Percentiles rank a stretch among this genome's conserved stretches.
These are phyloP conservation scores for Delphinella strobiligena DNA, from an alignment of 2,329 filamentous ascomycete genomes.

Conservation along the genomic window DNA sequence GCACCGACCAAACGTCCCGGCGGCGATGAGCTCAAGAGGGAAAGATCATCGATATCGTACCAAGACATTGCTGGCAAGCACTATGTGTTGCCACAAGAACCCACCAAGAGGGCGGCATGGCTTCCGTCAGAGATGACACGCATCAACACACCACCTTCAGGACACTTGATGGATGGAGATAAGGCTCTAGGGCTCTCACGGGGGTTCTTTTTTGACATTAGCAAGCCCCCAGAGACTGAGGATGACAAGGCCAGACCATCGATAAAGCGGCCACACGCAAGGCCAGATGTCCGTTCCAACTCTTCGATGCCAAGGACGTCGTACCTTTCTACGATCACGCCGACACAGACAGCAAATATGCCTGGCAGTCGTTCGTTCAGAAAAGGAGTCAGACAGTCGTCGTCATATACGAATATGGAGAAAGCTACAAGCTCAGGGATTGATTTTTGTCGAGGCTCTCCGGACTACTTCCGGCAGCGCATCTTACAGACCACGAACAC, in stretches of 20 bases:
- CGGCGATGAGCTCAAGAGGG: not conserved
- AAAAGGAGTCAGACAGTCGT: too few species aligned
- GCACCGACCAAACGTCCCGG: too few species aligned
- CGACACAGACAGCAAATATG: too few species aligned
- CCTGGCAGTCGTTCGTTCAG: too few species aligned
- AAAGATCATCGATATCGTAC: not conserved
- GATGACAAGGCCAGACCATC: too few species aligned
- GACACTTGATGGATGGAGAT: slow-evolving; percentile 8
- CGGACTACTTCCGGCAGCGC: slow-evolving; percentile 8
- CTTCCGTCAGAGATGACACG: slow-evolving; percentile 14
- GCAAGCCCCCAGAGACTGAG: slow-evolving; percentile 2
- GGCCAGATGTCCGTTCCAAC: not conserved
- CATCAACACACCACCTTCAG: slow-evolving; percentile 19
- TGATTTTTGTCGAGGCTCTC: not conserved
- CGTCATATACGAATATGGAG: too few species aligned
- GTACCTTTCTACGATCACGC: too few species aligned
- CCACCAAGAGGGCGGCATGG: not conserved
- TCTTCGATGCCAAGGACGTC: too few species aligned
- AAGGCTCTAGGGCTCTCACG: slow-evolving; percentile 7
- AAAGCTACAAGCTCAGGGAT: too few species aligned
- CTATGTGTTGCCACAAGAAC: not conserved
- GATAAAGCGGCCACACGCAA: not conserved
- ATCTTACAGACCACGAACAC: slow-evolving; percentile 6
- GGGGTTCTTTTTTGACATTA: slow-evolving; percentile 18
- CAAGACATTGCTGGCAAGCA: not conserved